These are phyloP conservation scores for Madurella mycetomatis DNA, from an alignment of 2,329 filamentous ascomycete species.

Conservation along the genomic window DNA sequence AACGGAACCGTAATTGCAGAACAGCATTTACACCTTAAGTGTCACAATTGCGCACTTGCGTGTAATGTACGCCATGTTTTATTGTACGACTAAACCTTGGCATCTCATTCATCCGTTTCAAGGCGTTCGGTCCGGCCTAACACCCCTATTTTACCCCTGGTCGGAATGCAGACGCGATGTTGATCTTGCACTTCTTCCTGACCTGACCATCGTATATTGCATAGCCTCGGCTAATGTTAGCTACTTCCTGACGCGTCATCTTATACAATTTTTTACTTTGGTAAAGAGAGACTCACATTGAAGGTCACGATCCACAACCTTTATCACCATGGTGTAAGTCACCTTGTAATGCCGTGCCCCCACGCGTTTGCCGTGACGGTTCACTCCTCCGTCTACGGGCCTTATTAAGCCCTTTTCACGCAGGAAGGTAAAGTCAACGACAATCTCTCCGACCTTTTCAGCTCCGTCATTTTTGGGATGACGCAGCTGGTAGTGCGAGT, in stretches of 20 bases:
- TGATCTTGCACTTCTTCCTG: conserved; percentile 11
- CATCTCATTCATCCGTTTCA: too few relatives aligned
- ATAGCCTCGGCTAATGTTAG: conserved; percentile 9
- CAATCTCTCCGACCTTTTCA: conserved; percentile 25
- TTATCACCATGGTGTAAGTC: conserved; percentile 25
- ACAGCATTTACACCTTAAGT: too few relatives aligned
- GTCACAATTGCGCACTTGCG: too few relatives aligned
- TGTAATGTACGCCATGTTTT: too few relatives aligned
- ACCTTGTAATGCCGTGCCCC: conserved; percentile 23
- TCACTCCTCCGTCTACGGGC: conserved; percentile 9
- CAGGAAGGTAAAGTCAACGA: conserved; percentile 28
- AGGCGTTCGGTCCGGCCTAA: too few relatives aligned
- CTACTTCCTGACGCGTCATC: background rate
- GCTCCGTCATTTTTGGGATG: conserved; percentile 22
- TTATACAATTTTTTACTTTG: background rate
- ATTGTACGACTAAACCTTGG: too few relatives aligned
- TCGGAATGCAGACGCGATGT: conserved; percentile 13
- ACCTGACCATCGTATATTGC: conserved; percentile 14
- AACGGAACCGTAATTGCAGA: too few relatives aligned
- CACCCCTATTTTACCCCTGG: conserved; percentile 14
- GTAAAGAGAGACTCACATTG: conserved; percentile 23
- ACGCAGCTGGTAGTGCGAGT: conserved; percentile 20
- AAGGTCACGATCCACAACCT: conserved; percentile 26
- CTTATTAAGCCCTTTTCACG: conserved; percentile 20
- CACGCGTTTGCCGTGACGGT: conserved; percentile 6